Conservation (phyloP, 768 basidiomycete species). For the Russula olivacea region DNA sequence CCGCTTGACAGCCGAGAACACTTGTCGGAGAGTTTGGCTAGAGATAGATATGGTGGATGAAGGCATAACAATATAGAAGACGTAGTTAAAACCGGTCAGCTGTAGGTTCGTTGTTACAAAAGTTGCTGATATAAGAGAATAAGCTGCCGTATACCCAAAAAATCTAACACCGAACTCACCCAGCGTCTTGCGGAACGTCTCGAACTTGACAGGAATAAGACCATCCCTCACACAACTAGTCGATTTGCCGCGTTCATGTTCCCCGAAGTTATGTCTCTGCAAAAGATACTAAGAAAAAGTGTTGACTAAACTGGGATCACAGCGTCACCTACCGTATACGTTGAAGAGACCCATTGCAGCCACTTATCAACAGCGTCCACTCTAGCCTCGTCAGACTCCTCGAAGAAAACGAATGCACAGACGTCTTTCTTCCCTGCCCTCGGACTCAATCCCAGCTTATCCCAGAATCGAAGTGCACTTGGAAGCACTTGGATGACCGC, state of each 20-base stretch:
- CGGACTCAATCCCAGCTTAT: conserved; percentile 72
- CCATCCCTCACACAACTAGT: conserved; percentile 46
- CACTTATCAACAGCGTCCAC: conserved; percentile 49
- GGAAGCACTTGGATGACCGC: conserved; percentile 64
- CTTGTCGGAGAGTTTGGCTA: conserved; percentile 62
- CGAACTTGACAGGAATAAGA: conserved; percentile 56
- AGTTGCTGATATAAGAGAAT: conserved; percentile 35
- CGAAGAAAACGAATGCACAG: conserved; percentile 60
- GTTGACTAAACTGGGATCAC: background rate
- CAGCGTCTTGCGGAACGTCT: conserved; percentile 64
- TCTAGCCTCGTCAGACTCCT: conserved; percentile 49
- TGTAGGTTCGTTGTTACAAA: conserved; percentile 43
- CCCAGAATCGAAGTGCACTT: conserved; percentile 76
- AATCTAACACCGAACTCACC: conserved; percentile 34
- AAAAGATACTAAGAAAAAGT: conserved; percentile 12
- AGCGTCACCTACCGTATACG: conserved; percentile 50
- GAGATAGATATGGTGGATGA: conserved; percentile 53
- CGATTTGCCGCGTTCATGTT: conserved; percentile 48
- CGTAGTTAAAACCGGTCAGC: conserved; percentile 37
- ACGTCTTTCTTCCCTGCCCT: conserved; percentile 67
- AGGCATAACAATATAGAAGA: conserved; percentile 68
- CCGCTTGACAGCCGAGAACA: conserved; percentile 59
- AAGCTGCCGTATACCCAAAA: conserved; percentile 2
- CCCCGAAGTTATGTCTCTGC: conserved; percentile 59
- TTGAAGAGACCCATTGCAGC: conserved; percentile 47